Base-by-base conservation (phyloP, 2,329 filamentous ascomycete species). In the Meredithiella fracta region DNA sequence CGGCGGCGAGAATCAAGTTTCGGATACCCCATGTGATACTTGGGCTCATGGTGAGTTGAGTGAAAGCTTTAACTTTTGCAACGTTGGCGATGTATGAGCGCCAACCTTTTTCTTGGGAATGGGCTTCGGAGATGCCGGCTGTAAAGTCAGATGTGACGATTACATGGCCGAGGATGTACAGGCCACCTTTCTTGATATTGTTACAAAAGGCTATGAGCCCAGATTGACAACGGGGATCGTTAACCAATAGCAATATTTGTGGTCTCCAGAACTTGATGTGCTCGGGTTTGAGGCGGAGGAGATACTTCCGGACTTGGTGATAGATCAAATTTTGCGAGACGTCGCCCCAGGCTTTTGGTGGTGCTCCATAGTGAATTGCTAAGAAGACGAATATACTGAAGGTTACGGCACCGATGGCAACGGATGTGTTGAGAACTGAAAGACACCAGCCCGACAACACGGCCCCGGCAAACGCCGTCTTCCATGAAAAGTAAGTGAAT, bases 201-300 rank as follows among this genome's bases (percentile, higher is more conserved):
- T 94, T 94, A 68, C 88, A 94, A 62, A 94, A 94, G 58, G 90
- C 86, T 1, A 94, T 91, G 42, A 94, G 75, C 44, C 86, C 83
- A 54, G 85, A 88, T 65, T 92, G 86, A 4, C 77, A 77, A n/a
- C 88, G 77, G 3, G 87, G 85, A 62, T 92, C 80, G 64, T 91
- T 92, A 60, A 92, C 80, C 54, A 94, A 78, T 0, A 94, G 73
- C 51, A 94, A 77, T 47, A 94, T 90, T 61, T 94, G 88, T 0
- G 88, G 88, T 53, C 88, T 77, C 88, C 89, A 94, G 65, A 94
- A 94, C 64, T 94, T 94, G 67, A 94, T 89, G 65, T 94, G 88
- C 63, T 94, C 88, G 37, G 87, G 86, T 52, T 80, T 82, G 29
- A 94, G 71, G n/a, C 87, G 80, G 29, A 94, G 72, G 29, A 94